These are phyloP conservation scores for Lentinula sp. DNA, from an alignment of 768 basidiomycete genomes.

Conservation along the genomic window DNA sequence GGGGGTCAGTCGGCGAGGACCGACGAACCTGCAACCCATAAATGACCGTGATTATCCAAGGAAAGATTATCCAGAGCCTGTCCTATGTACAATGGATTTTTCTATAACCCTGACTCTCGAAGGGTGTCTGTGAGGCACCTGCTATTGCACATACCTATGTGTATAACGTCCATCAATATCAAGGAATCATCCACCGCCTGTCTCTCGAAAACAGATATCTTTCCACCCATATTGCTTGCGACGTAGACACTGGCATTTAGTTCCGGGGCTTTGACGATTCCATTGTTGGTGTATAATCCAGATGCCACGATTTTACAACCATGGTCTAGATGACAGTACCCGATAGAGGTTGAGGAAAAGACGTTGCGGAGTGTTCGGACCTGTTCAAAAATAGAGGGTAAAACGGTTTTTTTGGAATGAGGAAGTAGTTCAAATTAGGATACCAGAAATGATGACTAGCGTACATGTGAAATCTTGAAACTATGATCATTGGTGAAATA, in stretches of 20 bases:
- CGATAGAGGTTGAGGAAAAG: conserved; percentile 42
- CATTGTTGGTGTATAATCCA: conserved; percentile 52
- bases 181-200: conserved; percentile 52
- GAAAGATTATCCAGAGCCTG: conserved; percentile 61
- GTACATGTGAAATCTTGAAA: conserved; percentile 47
- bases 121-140: background rate
- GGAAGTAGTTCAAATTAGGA: conserved; percentile 4
- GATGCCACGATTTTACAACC: conserved; percentile 58
- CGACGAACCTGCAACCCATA: conserved; percentile 56
- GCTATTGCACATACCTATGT: conserved; percentile 34
- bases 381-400: conserved; percentile 4
- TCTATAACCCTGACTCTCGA: conserved; percentile 1
- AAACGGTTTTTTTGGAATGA: background rate
- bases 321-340: conserved; percentile 53
- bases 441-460: conserved; percentile 11
- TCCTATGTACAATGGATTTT: conserved; percentile 11
- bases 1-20: background rate
- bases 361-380: conserved; percentile 16
- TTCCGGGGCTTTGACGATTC: conserved; percentile 41
- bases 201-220: conserved; percentile 47
- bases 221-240: conserved; percentile 36
- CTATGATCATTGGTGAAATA: conserved; percentile 68
- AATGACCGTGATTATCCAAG: conserved; percentile 49
- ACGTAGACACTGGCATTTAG: conserved; percentile 56
- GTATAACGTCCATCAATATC: conserved; percentile 44